A percentile compares a stretch with the other conserved stretches of the same genome.
phyloP scores from a whole-genome alignment of 2,329 filamentous ascomycete genomes.

The Fusarium oligoseptatum region DNA sequence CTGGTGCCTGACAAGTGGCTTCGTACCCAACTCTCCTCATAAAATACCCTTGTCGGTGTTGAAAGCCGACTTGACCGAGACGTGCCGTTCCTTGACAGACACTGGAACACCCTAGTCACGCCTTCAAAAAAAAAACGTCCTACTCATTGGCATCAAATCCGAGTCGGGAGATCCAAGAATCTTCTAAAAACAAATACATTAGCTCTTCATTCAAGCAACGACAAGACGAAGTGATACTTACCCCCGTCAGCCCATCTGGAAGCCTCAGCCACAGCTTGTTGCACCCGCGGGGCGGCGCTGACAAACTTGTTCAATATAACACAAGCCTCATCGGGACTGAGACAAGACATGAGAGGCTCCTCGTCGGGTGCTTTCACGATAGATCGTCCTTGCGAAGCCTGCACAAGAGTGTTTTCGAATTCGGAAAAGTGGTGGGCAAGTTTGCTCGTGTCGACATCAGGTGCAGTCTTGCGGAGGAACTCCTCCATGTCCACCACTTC shows the following conservation, averaged over 20 bases:
- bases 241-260: neutral
- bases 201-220: neutral
- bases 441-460: neutral
- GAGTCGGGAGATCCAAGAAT: neutral
- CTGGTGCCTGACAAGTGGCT: neutral
- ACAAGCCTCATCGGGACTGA: slow-evolving; percentile 3
- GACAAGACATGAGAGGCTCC: neutral
- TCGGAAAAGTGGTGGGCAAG: slow-evolving; percentile 4
- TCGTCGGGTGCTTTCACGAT: neutral
- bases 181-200: neutral
- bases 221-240: neutral
- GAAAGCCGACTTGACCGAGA: neutral
- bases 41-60: neutral
- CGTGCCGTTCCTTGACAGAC: neutral
- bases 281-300: neutral
- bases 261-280: neutral
- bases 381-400: neutral
- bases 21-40: neutral
- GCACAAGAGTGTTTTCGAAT: neutral
- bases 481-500: slow-evolving; percentile 13
- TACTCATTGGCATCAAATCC: neutral
- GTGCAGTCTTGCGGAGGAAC: slow-evolving; percentile 9
- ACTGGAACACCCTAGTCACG: neutral
- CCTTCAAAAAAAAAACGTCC: neutral
- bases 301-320: neutral